Base-by-base conservation (phyloP, 2,329 filamentous ascomycete species). In the Geosmithia flava region DNA sequence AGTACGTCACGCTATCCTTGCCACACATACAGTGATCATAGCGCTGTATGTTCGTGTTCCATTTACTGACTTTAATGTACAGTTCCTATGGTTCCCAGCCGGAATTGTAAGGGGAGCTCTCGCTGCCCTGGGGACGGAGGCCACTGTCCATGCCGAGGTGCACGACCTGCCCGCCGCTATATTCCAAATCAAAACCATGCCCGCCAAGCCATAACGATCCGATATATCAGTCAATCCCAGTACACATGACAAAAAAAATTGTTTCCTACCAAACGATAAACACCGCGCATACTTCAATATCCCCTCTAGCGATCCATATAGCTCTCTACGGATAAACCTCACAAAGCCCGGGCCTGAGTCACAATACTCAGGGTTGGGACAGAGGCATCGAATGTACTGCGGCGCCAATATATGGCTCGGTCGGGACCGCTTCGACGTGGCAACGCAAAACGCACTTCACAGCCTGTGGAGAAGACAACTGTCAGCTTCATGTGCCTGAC, bases 1-100 rank as follows among this genome's bases (percentile, higher is more conserved):
- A 54, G 88, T 94, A 76, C 56, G 81, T 69, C 5, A 44, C 11
- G 20, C 1, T 42, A 5, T 27, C 23, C 23, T 27, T 8, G 8
- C 23, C 23, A 27, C 23, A 27, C 23, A n/a, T n/a, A 27, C 45
- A 16, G 7, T 40, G 20, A 50, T n/a, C 43, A 42, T 45, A 11
- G 8, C 8, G 23, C 8, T 8, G 4, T 27, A 27, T 27, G 23
- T 27, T 27, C 23, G 23, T 27, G 23, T 27, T 27, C 4, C 23
- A 8, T 4, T 27, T 17, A 44, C 48, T 50, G 27, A 51, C 48
- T 47, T 48, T 54, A 45, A 52, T 48, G 19, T 46, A 16, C 51
- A 94, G 85, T 96, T 94, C 63, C 73, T 98, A 15, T 96, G 88
- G 78, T 96, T 97, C 59, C 93, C 93, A 7, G 95, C 90, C 57